Evolutionary conservation across 441 rosid genomes (phyloP), one percentile per base, ranked within the genome.

Genomic region (Lepidium campestre): DNA sequence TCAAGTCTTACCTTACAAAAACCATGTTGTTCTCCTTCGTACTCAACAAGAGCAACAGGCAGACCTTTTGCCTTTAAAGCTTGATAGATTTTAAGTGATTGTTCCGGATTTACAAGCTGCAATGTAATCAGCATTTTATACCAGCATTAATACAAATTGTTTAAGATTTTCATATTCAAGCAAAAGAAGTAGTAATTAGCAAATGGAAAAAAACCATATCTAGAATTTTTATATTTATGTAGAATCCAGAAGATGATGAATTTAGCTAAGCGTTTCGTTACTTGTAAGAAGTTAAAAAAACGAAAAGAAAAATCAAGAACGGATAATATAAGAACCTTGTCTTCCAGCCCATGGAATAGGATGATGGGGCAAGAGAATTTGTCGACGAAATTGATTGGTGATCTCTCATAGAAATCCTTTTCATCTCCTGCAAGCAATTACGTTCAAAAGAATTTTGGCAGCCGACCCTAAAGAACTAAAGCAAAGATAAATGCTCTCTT

Each of bases 21-120:
- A 58, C 97, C 97, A 32, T 94, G 96, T 45, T 87, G 94, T 62
- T 91, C 96, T 34, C 94, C 97, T 75, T 94, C 92, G 15, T 91
- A 91, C 78, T 89, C 96, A 57, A 94, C 92, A 23, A 84, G 93
- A 35, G 94, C 99, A 78, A 91, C 97, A 10, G 96, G 94, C 61
- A 87, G 71, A 63, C 96, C 88, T 67, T 93, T 93, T 52, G 79
- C 80, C 82, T 89, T 94, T 77, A 91, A 31, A 19, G 97, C 96
- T 45, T 31, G 34, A 84, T 86, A 85, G 55, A 91, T 86, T 77
- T 73, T 83, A 74, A 94, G 86, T 71, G 92, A 91, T 80, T 91
- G 99, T 49, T 82, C 92, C 1, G 91, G 97, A 8, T 82, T 79
- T 52, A 88, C 97, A 75, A 91, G 86, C 97, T 93, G 83, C 68